Evolutionary conservation across 495 filamentous ascomycete genomes (phyloP).

Genomic region (Staphylotrichum tortipilum): DNA sequence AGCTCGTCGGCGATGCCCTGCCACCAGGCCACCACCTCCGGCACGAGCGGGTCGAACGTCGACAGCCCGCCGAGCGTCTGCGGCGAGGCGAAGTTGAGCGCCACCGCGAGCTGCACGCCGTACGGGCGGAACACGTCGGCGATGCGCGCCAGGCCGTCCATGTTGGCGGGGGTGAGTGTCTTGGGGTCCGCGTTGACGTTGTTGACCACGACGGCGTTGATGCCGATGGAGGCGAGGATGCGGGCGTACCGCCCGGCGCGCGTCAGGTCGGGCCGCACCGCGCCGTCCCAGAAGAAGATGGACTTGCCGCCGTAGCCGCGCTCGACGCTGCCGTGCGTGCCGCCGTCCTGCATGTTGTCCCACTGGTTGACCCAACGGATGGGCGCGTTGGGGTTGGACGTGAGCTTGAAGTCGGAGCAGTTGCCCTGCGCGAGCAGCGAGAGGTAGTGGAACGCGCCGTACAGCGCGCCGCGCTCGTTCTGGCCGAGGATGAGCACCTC

Average conservation of each 20-base stretch:
- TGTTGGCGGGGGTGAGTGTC: constrained; percentile 46
- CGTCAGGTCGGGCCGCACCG: constrained; percentile 47
- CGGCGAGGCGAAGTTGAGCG: constrained; percentile 61
- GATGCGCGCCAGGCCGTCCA: constrained; percentile 52
- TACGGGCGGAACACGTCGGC: constrained; percentile 59
- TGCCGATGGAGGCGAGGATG: constrained; percentile 55
- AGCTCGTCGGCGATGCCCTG: constrained; percentile 47
- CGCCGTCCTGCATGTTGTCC: constrained; percentile 51
- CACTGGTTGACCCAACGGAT: constrained; percentile 68
- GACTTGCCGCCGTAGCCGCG: constrained; percentile 61
- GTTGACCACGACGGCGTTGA: constrained; percentile 62
- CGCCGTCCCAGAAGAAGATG: constrained; percentile 56
- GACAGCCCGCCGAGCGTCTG: constrained; percentile 44
- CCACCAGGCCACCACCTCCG: constrained; percentile 55
- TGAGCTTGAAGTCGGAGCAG: constrained; percentile 43
- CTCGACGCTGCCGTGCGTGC: constrained; percentile 52
- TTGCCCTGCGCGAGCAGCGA: constrained; percentile 55
- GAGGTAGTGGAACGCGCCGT: constrained; percentile 62
- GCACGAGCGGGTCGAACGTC: constrained; percentile 59
- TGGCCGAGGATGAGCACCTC: constrained; percentile 54
- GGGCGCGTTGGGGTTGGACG: constrained; percentile 50
- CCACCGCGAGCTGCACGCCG: constrained; percentile 57
- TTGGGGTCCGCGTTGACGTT: constrained; percentile 63
- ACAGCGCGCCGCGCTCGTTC: constrained; percentile 60
- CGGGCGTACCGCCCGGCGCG: constrained; percentile 56